Evolutionary conservation across 768 basidiomycete genomes (phyloP), one percentile per base, ranked within the genome.

Genomic region (Leccinum imitatum): DNA sequence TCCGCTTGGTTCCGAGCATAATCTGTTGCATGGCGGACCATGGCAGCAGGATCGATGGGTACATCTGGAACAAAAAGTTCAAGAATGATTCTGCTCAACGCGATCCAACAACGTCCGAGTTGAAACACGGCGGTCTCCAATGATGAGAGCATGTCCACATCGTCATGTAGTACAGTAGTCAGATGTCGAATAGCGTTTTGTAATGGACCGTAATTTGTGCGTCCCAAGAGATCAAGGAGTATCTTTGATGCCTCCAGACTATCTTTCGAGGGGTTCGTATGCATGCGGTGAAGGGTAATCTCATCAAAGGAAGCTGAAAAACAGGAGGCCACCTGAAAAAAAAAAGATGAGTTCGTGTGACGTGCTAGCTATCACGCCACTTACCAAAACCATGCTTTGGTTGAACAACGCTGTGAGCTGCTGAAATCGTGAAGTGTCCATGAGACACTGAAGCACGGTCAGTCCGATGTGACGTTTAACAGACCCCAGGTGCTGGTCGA

Each of bases 31-130:
- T 77, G 82, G 54, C 77, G 79, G 56, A 85, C 79, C 35, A 87
- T 81, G 23, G 85, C 86, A 7, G 87, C 86, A 27, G 97, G 97
- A 71, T 99, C 97, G 53, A 98, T 75, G 3, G 95, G 93, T 2
- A 84, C 76, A 70, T 93, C 83, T 0, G 97, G 94, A 41, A 98
- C 79, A 68, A 89, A 88, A 19, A 95, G 80, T 4, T 87, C 78
- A 23, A 93, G 70, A 25, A 95, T 72, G 56, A 87, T 64, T 17
- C 78, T 79, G 50, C 83, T 80, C 53, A 91, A 68, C 1, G 80
- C 81, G 33, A 92, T 76, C 86, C 89, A 95, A 48, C 77, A 71
- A 19, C 69, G 69, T 11, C 82, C 84, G 8, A 83, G 54, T 58
- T 69, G 76, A 25, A 69, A 64, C 9, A 78, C 75, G 59, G 73